Percentiles rank a stretch among this genome's conserved stretches.
Evolutionary conservation across 768 basidiomycete species (phyloP).

Genomic region (Tephrocybe sp.): DNA sequence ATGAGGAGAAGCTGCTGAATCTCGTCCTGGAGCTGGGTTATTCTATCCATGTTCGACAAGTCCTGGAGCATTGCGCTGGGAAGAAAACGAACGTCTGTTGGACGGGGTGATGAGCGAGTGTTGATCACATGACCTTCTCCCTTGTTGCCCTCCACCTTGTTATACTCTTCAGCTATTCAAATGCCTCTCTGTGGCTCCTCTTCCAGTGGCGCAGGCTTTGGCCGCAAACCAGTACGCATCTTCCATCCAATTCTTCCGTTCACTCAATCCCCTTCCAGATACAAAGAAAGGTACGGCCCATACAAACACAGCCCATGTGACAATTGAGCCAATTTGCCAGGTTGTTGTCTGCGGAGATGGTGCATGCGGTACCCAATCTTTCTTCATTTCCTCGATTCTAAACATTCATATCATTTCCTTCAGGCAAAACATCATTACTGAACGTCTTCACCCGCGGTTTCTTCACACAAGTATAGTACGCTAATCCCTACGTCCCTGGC

Average conservation of each 20-base stretch:
- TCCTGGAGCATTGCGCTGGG: conserved; percentile 86
- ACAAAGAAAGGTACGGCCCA: conserved; percentile 41
- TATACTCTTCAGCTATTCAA: no score
- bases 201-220: conserved; percentile 50
- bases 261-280: conserved; percentile 27
- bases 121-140: conserved; percentile 6
- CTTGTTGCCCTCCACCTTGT: background rate
- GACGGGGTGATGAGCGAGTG: background rate
- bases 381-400: background rate
- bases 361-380: conserved; percentile 69
- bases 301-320: background rate
- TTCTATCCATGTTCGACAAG: conserved; percentile 92
- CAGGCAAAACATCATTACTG: conserved; percentile 80
- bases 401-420: conserved; percentile 13
- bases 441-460: conserved; percentile 90
- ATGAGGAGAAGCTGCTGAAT: conserved; percentile 90
- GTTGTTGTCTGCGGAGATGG: conserved; percentile 96
- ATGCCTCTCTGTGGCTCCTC: conserved; percentile 63
- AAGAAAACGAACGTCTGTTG: no score
- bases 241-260: background rate
- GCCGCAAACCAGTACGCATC: conserved; percentile 49
- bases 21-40: conserved; percentile 93
- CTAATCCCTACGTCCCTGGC: conserved; percentile 12
- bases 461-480: conserved; percentile 93
- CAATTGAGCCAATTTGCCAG: conserved; percentile 22